Conservation (phyloP, 2,329 filamentous ascomycete genomes). For the Stromatinia cepivora region DNA sequence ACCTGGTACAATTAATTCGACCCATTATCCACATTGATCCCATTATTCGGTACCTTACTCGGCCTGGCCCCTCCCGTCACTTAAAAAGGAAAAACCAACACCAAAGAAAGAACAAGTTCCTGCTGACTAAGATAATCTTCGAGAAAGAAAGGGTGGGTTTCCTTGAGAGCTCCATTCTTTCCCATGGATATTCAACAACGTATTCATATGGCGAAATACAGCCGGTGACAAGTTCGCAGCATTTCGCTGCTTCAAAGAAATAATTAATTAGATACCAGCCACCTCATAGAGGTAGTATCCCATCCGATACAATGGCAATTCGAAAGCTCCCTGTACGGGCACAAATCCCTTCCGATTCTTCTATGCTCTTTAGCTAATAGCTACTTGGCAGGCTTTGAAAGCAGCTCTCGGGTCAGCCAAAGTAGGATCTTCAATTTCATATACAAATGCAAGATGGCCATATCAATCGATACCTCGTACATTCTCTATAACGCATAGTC, state of each 20-base stretch:
- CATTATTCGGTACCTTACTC: neutral
- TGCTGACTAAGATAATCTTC: conserved; percentile 18
- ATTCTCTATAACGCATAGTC: conserved; percentile 9
- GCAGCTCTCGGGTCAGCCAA: conserved; percentile 20
- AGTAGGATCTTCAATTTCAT: neutral
- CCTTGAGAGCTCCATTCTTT: conserved; percentile 21
- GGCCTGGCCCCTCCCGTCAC: conserved; percentile 9
- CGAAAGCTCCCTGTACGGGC: conserved; percentile 34
- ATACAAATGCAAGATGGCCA: conserved; percentile 12
- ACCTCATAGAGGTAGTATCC: conserved; percentile 15
- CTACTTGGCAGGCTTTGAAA: conserved; percentile 25
- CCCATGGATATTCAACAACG: conserved; percentile 17
- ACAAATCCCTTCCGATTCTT: conserved; percentile 16
- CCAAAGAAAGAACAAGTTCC: neutral
- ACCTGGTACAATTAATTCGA: neutral
- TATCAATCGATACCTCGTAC: conserved; percentile 6
- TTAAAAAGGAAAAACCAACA: neutral
- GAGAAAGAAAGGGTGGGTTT: conserved; percentile 12
- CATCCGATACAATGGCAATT: conserved; percentile 34
- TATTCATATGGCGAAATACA: conserved; percentile 35
- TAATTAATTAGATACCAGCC: neutral
- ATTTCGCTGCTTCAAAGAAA: conserved; percentile 35
- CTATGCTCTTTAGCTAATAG: conserved; percentile 28
- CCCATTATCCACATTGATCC: neutral
- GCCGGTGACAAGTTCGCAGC: conserved; percentile 39